Evolutionary conservation across 2,329 filamentous ascomycete genomes (phyloP), one percentile per base, ranked within the genome.

Genomic region (Chaetomium strumarium): DNA sequence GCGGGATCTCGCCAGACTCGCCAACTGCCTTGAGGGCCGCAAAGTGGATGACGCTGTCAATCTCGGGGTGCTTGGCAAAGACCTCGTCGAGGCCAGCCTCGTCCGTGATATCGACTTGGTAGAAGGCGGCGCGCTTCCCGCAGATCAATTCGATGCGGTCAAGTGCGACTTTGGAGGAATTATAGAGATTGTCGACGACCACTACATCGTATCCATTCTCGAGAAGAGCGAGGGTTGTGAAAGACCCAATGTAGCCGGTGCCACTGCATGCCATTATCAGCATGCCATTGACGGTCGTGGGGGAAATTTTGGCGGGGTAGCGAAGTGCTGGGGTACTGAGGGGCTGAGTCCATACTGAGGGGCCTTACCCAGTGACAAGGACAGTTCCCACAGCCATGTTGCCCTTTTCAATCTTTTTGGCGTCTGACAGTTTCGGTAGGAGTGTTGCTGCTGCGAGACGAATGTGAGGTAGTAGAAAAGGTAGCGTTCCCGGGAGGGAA

Each of bases 1-100:
- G 83, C 42, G 93, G 93, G 58, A 90, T 95, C 71, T 95, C 89
- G 66, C 80, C 84, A 49, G 92, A 97, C 75, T 99, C 92, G 66
- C 93, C 93, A 55, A 99, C 93, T 43, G 95, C 92, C 86, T 99
- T 99, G 62, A 99, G 80, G 20, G 93, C 93, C 59, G 93, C 95
- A 68, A 99, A 99, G 78, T 99, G 93, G 65, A 99, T 97, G 60
- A 97, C 93, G 68, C 89, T 96, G 79, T 96, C 90, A 66, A 99
- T 96, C 66, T 89, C 86, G 47, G 91, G 90, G 73, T 97, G 86
- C 67, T 86, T 87, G 58, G 81, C 77, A 68, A 99, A 96, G 64
- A 97, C 87, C 64, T 85, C 84, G 69, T 96, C 89, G 53, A 99
- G 79, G 12, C 78, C 86, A 58, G 80, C 79, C 70, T 93, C 86